A percentile compares a stretch with the other conserved stretches of the same genome.
These are phyloP conservation scores for Annona cherimola DNA, from an alignment of 164 flowering plant species.

Conservation along the genomic window DNA sequence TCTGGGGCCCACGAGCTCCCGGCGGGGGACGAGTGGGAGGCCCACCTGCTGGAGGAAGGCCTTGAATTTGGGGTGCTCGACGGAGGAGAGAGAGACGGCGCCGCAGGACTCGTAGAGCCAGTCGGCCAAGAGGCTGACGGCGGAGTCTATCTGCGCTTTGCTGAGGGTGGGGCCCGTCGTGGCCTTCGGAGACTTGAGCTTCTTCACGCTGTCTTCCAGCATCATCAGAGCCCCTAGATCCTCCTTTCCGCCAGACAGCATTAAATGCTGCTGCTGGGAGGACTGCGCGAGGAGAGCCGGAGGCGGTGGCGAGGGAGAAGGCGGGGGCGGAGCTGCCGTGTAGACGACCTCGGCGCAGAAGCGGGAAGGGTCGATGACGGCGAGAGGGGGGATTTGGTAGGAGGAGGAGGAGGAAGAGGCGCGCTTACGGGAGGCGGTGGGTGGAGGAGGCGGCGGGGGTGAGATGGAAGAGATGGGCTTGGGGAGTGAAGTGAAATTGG, in stretches of 20 bases:
- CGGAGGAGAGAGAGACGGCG: slow-evolving; percentile 72
- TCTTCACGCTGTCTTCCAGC: slow-evolving; percentile 95
- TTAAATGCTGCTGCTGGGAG: slow-evolving; percentile 49
- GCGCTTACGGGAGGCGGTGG: slow-evolving; percentile 24
- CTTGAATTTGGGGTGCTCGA: slow-evolving; percentile 87
- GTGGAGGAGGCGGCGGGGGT: slow-evolving; percentile 21
- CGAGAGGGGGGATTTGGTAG: slow-evolving; percentile 42
- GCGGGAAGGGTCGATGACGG: slow-evolving; percentile 52
- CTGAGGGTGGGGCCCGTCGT: slow-evolving; percentile 63
- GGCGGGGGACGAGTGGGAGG: slow-evolving; percentile 48
- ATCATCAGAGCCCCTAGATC: slow-evolving; percentile 87
- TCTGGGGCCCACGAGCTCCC: slow-evolving; percentile 55
- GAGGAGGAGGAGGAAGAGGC: slow-evolving; percentile 12
- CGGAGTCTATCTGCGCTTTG: slow-evolving; percentile 62
- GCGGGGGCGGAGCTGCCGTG: slow-evolving; percentile 7
- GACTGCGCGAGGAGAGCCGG: slow-evolving; percentile 19
- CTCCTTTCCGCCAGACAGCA: slow-evolving; percentile 92
- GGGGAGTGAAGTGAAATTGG: slow-evolving; percentile 55
- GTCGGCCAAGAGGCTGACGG: slow-evolving; percentile 64
- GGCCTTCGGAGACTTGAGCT: slow-evolving; percentile 81
- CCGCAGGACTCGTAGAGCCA: slow-evolving; percentile 94
- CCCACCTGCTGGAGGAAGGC: slow-evolving; percentile 86
- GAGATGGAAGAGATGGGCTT: slow-evolving; percentile 60
- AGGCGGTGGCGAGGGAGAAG: slow-evolving; percentile 9
- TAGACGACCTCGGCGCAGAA: slow-evolving; percentile 30